Evolutionary conservation across 2,329 filamentous ascomycete genomes (phyloP), one percentile per base, ranked within the genome.

Genomic region (Davidsoniella australis): DNA sequence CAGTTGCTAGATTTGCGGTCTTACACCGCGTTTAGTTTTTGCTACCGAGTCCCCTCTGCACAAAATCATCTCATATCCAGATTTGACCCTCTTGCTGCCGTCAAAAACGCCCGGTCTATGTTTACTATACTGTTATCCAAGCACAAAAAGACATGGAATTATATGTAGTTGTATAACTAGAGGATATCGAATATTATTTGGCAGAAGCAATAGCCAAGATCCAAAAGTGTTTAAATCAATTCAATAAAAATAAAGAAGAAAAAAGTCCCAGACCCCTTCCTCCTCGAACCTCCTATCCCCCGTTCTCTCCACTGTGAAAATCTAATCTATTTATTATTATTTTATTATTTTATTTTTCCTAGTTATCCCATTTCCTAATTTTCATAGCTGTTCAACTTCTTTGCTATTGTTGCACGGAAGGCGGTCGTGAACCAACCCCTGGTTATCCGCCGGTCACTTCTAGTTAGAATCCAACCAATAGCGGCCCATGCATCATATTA

Each of bases 61-160:
- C 17, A 46, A 46, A 17, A 17, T 46, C 44, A 46, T 46, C 33
- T 46, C 16, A 45, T 45, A 17, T 45, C 44, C 23, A 18, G 6
- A 38, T 9, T 46, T 37, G 26, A 4, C 1, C 10, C 26, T 33
- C 26, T 33, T 33, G 4, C 26, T 9, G 26, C 26, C 10, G 26
- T 33, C 26, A 33, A 33, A 12, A 33, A 33, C 26, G 26, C 26
- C 8, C 10, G 10, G 26, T 33, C 6, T 9, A 33, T 12, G 8
- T 33, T 33, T 10, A 12, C 26, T 33, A 3, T 33, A 9, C 8
- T 33, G 8, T 12, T 12, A 9, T 9, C 10, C 26, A 33, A 33
- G 26, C 12, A 33, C 10, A 33, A 33, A 33, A 33, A 10, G 10
- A 33, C 20, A 23, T 5, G 20, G 20, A 23, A 23, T 23, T 23